Base-by-base conservation (phyloP, 495 filamentous ascomycete species). In the Xylaria grammica region DNA sequence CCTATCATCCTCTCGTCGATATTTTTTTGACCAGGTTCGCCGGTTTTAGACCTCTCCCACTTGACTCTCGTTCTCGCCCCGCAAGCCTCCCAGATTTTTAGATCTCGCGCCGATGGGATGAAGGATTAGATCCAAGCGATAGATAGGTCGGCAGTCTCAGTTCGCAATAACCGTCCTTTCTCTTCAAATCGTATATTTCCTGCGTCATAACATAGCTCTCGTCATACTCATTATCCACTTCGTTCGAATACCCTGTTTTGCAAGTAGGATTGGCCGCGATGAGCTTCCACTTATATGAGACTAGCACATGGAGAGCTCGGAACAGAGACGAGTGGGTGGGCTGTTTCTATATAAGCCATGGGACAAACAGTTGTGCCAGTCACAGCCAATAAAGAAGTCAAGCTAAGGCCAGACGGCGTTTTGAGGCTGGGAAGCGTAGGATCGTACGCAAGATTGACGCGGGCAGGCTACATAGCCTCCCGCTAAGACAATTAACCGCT, bases 1-100 rank as follows among this genome's bases (percentile, higher is more conserved):
- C 70, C 71, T 65, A 78, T 68, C 56, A 55, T 60, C 70, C 26
- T 60, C 40, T 38, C 17, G 7, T 40, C n/a, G 13, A 17, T 34
- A 26, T 46, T 4, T 34, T n/a, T 8, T 26, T 9, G 19, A 20
- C 15, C 24, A 20, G 1, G 54, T 27, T 29, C n/a, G 17, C 22
- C 3, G 32, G 17, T 7, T 17, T 51, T 52, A 22, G 20, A 61
- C 4, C 9, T 44, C 3, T 29, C n/a, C 56, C 56, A 49, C 30
- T 29, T n/a, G n/a, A 24, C 4, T 34, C 29, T 22, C 19, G 17
- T 59, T n/a, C 56, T 17, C 9, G 1, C 42, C 1, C 29, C 26
- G n/a, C 29, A 22, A 60, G 19, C 19, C 42, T 10, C n/a, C 42
- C n/a, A 8, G 42, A n/a, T 36, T 17, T 3, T 24, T 34, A 20